These are phyloP conservation scores for Pseudopithomyces maydicus DNA, from an alignment of 2,329 filamentous ascomycete species.

Conservation along the genomic window DNA sequence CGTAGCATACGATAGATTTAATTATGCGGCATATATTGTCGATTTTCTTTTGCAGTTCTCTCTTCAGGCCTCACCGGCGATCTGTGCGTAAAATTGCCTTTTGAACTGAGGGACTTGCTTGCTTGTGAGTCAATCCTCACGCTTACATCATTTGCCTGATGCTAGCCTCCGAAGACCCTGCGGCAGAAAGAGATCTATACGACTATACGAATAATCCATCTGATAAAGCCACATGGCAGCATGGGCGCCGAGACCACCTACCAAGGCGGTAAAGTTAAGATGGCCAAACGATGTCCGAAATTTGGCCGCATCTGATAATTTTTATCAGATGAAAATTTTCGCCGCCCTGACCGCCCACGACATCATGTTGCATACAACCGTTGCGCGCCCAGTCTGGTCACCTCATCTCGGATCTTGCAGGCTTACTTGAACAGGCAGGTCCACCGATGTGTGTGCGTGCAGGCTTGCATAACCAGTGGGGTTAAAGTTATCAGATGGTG, in stretches of 20 bases:
- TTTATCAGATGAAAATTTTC: slow-evolving; percentile 7
- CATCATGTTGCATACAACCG: slow-evolving; percentile 8
- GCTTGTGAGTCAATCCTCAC: no score
- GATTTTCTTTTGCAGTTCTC: not conserved
- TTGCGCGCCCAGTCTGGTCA: not conserved
- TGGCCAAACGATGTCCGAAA: slow-evolving; percentile 5
- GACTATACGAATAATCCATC: no score
- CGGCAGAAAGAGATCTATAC: no score
- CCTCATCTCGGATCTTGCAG: slow-evolving; percentile 5
- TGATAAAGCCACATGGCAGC: not conserved
- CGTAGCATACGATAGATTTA: slow-evolving; percentile 11
- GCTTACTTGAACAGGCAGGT: slow-evolving; percentile 24
- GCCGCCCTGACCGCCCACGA: not conserved
- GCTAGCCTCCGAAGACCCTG: no score
- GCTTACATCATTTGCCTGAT: no score
- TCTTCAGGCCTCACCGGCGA: not conserved
- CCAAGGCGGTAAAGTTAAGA: not conserved
- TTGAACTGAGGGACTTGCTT: no score
- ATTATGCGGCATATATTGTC: not conserved
- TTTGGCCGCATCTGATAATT: slow-evolving; percentile 8
- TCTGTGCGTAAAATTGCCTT: not conserved
- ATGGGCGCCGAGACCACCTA: not conserved
- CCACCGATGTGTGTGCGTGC: slow-evolving; percentile 15
- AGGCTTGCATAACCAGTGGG: slow-evolving; percentile 6
- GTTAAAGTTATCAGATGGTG: slow-evolving; percentile 42